Conservation (phyloP, 78 protist genomes). For the Planoprotostelium fungivorum region DNA sequence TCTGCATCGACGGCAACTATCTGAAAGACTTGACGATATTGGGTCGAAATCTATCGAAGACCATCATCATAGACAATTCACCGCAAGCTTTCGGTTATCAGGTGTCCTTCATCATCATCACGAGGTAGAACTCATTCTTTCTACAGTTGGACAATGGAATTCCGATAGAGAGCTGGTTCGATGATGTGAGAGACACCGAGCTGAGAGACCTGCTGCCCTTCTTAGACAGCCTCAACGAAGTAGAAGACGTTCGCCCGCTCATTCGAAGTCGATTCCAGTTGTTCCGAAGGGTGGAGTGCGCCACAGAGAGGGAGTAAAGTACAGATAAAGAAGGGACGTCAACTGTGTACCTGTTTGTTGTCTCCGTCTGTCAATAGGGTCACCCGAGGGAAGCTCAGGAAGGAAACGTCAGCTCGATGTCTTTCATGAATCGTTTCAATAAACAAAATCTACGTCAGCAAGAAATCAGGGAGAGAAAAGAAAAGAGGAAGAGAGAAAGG, state of each 20-base stretch:
- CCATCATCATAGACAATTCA: constrained; percentile 83
- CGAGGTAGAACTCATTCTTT: neutral
- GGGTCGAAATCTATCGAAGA: constrained; percentile 73
- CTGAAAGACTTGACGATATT: constrained; percentile 84
- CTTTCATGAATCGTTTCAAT: too few species aligned
- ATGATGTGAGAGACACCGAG: constrained; percentile 60
- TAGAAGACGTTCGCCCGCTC: constrained; percentile 63
- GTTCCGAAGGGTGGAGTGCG: neutral
- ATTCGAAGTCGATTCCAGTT: constrained; percentile 25
- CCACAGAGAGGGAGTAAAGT: too few species aligned
- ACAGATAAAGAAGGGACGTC: too few species aligned
- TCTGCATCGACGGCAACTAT: constrained; percentile 71
- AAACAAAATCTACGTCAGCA: too few species aligned
- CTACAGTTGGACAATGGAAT: constrained; percentile 77
- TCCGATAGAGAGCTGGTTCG: constrained; percentile 76
- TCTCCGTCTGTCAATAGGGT: too few species aligned
- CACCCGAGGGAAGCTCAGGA: too few species aligned
- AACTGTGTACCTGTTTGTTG: too few species aligned
- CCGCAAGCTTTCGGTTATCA: constrained; percentile 89
- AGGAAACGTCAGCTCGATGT: too few species aligned
- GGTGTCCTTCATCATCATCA: constrained; percentile 14
- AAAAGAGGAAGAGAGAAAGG: too few species aligned
- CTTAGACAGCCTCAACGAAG: constrained; percentile 16
- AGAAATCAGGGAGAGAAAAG: too few species aligned
- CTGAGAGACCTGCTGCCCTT: constrained; percentile 66